Conservation (phyloP, 1,284 basidiomycete species). For the Sparassis latifolia region DNA sequence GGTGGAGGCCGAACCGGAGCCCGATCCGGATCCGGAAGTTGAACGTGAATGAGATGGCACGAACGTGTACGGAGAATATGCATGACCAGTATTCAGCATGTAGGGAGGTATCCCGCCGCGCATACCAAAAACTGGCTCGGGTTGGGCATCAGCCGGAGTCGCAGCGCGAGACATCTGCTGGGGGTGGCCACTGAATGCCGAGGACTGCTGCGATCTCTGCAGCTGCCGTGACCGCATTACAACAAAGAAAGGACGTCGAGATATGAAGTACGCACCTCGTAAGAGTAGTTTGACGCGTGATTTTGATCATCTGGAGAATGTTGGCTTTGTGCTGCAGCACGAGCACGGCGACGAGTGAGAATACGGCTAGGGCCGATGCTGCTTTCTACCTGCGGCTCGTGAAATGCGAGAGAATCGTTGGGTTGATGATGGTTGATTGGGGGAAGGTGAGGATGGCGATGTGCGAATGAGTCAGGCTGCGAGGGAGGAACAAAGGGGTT, state of each 20-base stretch:
- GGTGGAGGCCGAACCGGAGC: constrained; percentile 23
- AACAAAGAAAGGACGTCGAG: constrained; percentile 2
- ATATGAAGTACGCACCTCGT: constrained; percentile 28
- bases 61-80: constrained; percentile 15
- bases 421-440: constrained; percentile 24
- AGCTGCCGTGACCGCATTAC: constrained; percentile 11
- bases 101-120: too few species aligned
- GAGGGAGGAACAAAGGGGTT: constrained; percentile 22
- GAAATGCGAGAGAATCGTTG: constrained; percentile 24
- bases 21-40: constrained; percentile 28
- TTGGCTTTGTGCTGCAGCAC: constrained; percentile 17
- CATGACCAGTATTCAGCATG: too few species aligned
- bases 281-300: constrained; percentile 16
- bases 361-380: constrained; percentile 51
- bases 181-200: constrained; percentile 24
- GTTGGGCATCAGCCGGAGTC: constrained; percentile 26
- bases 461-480: constrained; percentile 15
- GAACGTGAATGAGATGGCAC: constrained; percentile 36
- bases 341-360: constrained; percentile 39
- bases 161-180: constrained; percentile 34
- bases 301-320: background rate
- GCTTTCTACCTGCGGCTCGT: constrained; percentile 38
- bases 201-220: constrained; percentile 15
- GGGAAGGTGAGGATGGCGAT: constrained; percentile 19
- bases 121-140: too few species aligned